These are phyloP conservation scores for Diaporthe destruens DNA, from an alignment of 2,329 filamentous ascomycete species.

Conservation along the genomic window DNA sequence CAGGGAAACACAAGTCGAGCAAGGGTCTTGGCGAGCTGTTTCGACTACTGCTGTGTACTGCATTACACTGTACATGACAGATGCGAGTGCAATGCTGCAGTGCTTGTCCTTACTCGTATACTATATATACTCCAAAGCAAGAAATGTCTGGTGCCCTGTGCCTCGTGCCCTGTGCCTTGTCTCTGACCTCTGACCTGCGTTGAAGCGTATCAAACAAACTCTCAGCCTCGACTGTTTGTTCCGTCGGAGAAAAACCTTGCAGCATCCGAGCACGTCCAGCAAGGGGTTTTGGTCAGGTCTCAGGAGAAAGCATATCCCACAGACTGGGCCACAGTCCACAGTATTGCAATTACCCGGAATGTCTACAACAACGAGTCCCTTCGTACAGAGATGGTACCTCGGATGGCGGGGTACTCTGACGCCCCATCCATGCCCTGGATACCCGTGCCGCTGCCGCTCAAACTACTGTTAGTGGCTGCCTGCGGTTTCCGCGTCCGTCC, in stretches of 20 bases:
- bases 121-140: conserved; percentile 9
- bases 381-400: background rate
- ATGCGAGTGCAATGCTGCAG: background rate
- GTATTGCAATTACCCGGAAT: conserved; percentile 3
- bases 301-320: background rate
- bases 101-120: background rate
- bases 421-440: background rate
- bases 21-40: conserved; percentile 19
- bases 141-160: background rate
- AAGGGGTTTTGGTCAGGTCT: background rate
- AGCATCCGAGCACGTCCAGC: conserved; percentile 1
- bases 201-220: conserved; percentile 24
- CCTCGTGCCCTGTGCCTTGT: background rate
- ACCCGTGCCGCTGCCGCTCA: conserved; percentile 4
- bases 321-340: no score
- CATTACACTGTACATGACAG: background rate
- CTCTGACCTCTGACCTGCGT: conserved; percentile 8
- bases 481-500: background rate
- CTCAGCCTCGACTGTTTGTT: background rate
- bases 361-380: background rate
- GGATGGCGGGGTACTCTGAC: conserved; percentile 25
- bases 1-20: background rate
- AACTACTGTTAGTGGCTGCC: background rate
- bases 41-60: background rate
- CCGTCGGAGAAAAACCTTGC: conserved; percentile 17